phyloP scores from a whole-genome alignment of 257 asterid genomes.

The Parsonsia alboflavescens region DNA sequence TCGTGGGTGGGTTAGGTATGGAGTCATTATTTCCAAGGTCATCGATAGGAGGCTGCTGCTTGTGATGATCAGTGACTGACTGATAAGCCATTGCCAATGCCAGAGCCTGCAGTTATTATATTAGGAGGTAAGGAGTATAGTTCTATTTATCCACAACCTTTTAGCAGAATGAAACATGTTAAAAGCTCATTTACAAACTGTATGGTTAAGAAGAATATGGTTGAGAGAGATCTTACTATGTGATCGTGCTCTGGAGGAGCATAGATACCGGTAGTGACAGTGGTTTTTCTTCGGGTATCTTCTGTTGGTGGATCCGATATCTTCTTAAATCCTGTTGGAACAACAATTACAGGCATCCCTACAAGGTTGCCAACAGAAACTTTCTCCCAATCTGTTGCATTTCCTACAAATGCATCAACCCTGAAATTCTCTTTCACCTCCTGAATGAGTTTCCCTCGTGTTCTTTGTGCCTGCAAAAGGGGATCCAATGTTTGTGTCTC shows the following conservation, averaged over 20 bases:
- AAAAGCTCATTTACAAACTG: not conserved
- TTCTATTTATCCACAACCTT: not conserved
- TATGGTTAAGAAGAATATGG: not conserved
- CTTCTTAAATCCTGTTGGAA: slow-evolving; percentile 73
- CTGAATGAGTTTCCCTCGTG: slow-evolving; percentile 65
- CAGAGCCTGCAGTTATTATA: slow-evolving; percentile 48
- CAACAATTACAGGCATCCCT: slow-evolving; percentile 76
- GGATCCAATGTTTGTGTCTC: not conserved
- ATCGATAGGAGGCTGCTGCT: slow-evolving; percentile 76
- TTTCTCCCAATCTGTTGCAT: slow-evolving; percentile 78
- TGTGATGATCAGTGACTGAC: slow-evolving; percentile 64
- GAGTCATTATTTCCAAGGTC: slow-evolving; percentile 59
- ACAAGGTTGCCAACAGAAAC: slow-evolving; percentile 83
- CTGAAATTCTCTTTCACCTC: slow-evolving; percentile 63
- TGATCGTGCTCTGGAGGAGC: slow-evolving; percentile 86
- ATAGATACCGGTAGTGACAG: slow-evolving; percentile 75
- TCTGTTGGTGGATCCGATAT: slow-evolving; percentile 52
- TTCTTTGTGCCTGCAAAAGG: slow-evolving; percentile 65
- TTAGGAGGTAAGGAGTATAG: not conserved
- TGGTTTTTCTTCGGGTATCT: slow-evolving; percentile 53
- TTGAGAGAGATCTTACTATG: slow-evolving; percentile 44
- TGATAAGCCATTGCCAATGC: slow-evolving; percentile 93
- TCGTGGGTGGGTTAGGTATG: slow-evolving; percentile 44
- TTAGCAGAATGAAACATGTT: not conserved
- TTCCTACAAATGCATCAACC: slow-evolving; percentile 81